Evolutionary conservation across 768 basidiomycete species (phyloP), one percentile per base, ranked within the genome.

Genomic region (Russula brevipes): DNA sequence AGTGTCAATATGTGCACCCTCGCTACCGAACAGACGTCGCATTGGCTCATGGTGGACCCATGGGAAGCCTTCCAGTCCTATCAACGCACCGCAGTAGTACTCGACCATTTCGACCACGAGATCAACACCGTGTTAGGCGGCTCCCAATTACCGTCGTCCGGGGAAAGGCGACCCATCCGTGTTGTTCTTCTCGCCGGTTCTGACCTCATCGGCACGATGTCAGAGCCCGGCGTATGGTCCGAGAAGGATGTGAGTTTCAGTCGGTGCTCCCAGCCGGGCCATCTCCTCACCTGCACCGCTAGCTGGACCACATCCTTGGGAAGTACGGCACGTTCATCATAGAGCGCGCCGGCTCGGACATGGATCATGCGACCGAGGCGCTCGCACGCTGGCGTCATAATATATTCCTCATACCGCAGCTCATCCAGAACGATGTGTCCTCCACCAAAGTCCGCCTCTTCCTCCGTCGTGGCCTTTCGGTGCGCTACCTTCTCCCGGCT

Each of bases 11-110:
- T 93, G 90, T 94, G 91, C 76, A 87, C 83, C 56, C 81, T 94
- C 41, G 96, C 92, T 11, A 86, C 93, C 39, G 89, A 94, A 72
- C 86, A 95, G 71, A 94, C 95, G 2, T 88, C 88, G 50, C 83
- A 86, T 24, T 98, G 93, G 93, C 80, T 99, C 50, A 98, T 97
- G 94, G 89, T 98, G 49, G 97, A 99, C 72, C 80, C 94, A 19
- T 99, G 95, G 95, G 97, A 99, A 75, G 94, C 95, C 14, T 88
- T 91, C 73, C 95, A 94, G 75, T 79, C 84, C 52, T 99, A 99
- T 78, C 91, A 94, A 71, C 89, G 94, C 66, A 99, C 97, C 1
- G 97, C 97, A 44, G 85, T 98, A 60, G 97, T 99, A 58, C 83
- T 99, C 60, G 95, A 98, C 74, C 97, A 99, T 72, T 95, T 98